These are phyloP conservation scores for Thozetella sp. DNA, from an alignment of 495 filamentous ascomycete genomes.

Conservation along the genomic window DNA sequence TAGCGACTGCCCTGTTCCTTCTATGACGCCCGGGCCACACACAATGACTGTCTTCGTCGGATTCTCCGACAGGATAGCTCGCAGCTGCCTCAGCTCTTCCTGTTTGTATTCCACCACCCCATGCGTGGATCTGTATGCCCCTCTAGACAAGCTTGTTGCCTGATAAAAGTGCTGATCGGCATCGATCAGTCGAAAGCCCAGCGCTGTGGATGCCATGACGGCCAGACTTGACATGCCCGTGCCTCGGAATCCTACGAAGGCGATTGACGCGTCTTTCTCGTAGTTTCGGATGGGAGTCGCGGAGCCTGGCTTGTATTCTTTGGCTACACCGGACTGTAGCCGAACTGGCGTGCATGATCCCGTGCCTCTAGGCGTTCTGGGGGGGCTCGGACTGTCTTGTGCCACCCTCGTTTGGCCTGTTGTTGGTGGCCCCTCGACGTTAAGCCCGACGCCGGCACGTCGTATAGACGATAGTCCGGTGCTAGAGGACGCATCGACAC, in stretches of 20 bases:
- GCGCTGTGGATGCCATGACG: slow-evolving; percentile 65
- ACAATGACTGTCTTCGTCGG: slow-evolving; percentile 64
- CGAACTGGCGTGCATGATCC: too few relatives aligned
- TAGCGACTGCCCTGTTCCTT: slow-evolving; percentile 52
- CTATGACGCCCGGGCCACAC: slow-evolving; percentile 59
- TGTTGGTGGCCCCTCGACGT: too few relatives aligned
- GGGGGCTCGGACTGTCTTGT: too few relatives aligned
- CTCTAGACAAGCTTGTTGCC: slow-evolving; percentile 56
- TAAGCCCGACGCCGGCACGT: too few relatives aligned
- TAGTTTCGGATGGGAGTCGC: slow-evolving; percentile 27
- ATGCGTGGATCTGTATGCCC: slow-evolving; percentile 56
- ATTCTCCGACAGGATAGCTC: slow-evolving; percentile 61
- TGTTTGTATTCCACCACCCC: slow-evolving; percentile 54
- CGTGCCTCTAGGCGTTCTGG: too few relatives aligned
- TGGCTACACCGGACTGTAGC: slow-evolving; percentile 11
- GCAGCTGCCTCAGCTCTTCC: slow-evolving; percentile 57
- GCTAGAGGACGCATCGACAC: too few relatives aligned
- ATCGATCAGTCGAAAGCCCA: slow-evolving; percentile 64
- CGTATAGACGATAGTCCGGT: too few relatives aligned
- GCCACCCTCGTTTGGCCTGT: too few relatives aligned
- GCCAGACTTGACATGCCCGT: slow-evolving; percentile 72
- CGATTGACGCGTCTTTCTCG: slow-evolving; percentile 60
- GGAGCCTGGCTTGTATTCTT: slow-evolving; percentile 5
- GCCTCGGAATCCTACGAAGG: slow-evolving; percentile 67
- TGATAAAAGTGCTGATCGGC: slow-evolving; percentile 63